Evolutionary conservation across 140 eudicot species (phyloP).

Genomic region (Senecio squalidus): DNA sequence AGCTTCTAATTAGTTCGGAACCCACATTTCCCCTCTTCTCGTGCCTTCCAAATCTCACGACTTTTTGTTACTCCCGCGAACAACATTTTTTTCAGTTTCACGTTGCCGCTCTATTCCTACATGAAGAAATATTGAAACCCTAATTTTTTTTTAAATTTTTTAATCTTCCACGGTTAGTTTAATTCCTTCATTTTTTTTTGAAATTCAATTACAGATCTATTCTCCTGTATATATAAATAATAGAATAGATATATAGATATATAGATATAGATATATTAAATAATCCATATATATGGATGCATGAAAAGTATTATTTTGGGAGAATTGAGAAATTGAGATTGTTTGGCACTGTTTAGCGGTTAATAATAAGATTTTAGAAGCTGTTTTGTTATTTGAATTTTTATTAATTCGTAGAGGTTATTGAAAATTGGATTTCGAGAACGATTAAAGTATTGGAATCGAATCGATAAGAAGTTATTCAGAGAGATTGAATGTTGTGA

Average conservation of each 20-base stretch:
- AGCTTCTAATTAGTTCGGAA: constrained; percentile 1
- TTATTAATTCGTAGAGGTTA: not conserved
- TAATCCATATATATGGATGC: not conserved
- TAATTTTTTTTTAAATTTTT: constrained; percentile 13
- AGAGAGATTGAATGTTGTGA: constrained; percentile 21
- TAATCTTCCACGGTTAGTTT: constrained; percentile 26
- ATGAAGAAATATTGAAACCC: constrained; percentile 24
- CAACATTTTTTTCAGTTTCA: constrained; percentile 42
- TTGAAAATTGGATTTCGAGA: not conserved
- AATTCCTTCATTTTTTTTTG: not conserved
- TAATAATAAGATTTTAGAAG: not conserved
- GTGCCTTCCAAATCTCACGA: constrained; percentile 36
- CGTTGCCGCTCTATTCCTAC: constrained; percentile 52
- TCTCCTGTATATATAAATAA: not conserved
- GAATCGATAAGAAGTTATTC: not conserved
- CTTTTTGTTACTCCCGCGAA: constrained; percentile 40
- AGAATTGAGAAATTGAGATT: constrained; percentile 1
- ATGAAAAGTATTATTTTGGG: not conserved
- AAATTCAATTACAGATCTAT: constrained; percentile 22
- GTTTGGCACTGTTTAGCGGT: constrained; percentile 6
- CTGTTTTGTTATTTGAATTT: constrained; percentile 3
- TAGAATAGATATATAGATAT: not conserved
- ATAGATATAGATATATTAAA: not conserved
- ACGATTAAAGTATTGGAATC: constrained; percentile 6
- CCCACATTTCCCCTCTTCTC: constrained; percentile 26